These are phyloP conservation scores for Albizia julibrissin DNA, from an alignment of 306 rosid species.

Conservation along the genomic window DNA sequence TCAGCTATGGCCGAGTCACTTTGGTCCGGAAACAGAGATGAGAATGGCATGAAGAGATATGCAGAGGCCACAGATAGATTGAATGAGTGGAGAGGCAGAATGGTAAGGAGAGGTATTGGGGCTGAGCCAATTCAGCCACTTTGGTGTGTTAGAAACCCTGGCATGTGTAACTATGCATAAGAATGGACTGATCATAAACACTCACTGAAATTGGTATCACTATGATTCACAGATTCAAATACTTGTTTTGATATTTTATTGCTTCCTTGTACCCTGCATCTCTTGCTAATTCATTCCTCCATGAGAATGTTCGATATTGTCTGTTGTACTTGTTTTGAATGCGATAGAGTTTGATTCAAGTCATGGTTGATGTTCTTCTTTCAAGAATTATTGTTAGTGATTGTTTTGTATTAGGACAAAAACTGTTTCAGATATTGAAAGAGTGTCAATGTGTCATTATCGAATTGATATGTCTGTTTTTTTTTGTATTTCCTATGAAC, in stretches of 20 bases:
- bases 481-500: too few species aligned
- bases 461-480: background rate
- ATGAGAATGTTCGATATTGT: background rate
- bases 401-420: slow-evolving; percentile 1
- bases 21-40: slow-evolving; percentile 85
- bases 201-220: background rate
- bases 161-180: slow-evolving; percentile 67
- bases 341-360: background rate
- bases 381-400: background rate
- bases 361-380: background rate
- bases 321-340: background rate
- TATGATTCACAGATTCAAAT: background rate
- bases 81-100: slow-evolving; percentile 85
- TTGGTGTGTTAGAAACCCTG: slow-evolving; percentile 80
- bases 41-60: slow-evolving; percentile 58
- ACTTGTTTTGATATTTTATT: background rate
- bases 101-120: slow-evolving; percentile 70
- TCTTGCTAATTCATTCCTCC: background rate
- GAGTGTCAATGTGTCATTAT: background rate
- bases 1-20: slow-evolving; percentile 77
- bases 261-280: background rate
- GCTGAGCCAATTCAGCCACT: slow-evolving; percentile 97
- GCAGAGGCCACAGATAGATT: slow-evolving; percentile 78
- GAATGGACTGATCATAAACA: background rate
- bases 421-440: background rate